These are phyloP conservation scores for Sporobolomyces pararoseus DNA, from an alignment of 768 basidiomycete species.

Conservation along the genomic window DNA sequence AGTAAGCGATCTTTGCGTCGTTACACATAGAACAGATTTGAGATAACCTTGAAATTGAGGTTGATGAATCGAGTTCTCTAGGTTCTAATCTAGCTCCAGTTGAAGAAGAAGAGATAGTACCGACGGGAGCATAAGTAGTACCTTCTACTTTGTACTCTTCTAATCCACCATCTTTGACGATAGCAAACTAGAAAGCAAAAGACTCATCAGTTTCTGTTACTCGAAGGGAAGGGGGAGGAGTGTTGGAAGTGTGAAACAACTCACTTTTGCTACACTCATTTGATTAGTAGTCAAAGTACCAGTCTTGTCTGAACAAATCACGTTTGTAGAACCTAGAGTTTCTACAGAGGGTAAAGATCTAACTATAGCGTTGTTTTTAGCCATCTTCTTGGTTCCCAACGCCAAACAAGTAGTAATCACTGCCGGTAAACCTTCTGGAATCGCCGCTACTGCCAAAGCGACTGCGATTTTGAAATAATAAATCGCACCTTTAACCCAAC, in stretches of 20 bases:
- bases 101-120: slow-evolving; percentile 57
- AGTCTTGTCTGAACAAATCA: slow-evolving; percentile 98
- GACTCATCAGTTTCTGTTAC: neutral
- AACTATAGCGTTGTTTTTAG: slow-evolving; percentile 96
- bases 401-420: slow-evolving; percentile 97
- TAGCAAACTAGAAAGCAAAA: slow-evolving; percentile 60
- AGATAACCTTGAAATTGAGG: slow-evolving; percentile 57
- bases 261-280: slow-evolving; percentile 74
- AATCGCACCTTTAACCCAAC: slow-evolving; percentile 83
- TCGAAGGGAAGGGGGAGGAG: too few species aligned
- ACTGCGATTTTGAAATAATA: slow-evolving; percentile 99
- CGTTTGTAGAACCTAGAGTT: slow-evolving; percentile 94
- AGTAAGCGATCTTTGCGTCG: slow-evolving; percentile 83
- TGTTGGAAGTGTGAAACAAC: slow-evolving; percentile 36
- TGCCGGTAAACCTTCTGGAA: slow-evolving; percentile 95
- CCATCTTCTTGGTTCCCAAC: slow-evolving; percentile 98
- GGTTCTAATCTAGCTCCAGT: slow-evolving; percentile 56
- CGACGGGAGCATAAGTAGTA: slow-evolving; percentile 82
- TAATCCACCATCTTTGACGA: slow-evolving; percentile 60
- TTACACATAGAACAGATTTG: slow-evolving; percentile 93
- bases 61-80: slow-evolving; percentile 52
- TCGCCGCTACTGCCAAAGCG: slow-evolving; percentile 95
- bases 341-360: slow-evolving; percentile 93
- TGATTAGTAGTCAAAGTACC: slow-evolving; percentile 61
- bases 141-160: slow-evolving; percentile 80